phyloP scores from a whole-genome alignment of 2,329 filamentous ascomycete species.

The Fusarium sublunatum region DNA sequence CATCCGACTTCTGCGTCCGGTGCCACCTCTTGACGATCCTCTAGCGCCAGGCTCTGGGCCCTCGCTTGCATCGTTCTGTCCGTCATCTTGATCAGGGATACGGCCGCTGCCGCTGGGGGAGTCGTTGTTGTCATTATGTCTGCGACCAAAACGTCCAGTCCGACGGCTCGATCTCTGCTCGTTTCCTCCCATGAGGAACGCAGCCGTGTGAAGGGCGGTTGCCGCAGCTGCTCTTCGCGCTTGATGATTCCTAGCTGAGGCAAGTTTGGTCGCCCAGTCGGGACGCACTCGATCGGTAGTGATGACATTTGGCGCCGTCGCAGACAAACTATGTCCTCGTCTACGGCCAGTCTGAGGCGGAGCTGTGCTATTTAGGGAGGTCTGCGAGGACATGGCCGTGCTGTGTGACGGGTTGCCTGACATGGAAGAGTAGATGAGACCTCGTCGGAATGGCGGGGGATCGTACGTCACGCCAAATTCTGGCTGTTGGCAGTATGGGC shows the following conservation, averaged over 20 bases:
- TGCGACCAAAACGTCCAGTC: slow-evolving; percentile 66
- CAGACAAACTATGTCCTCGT: slow-evolving; percentile 75
- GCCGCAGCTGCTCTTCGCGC: slow-evolving; percentile 90
- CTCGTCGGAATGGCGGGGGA: slow-evolving; percentile 86
- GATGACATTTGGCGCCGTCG: slow-evolving; percentile 85
- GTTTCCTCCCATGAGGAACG: slow-evolving; percentile 83
- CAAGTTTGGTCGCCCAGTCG: slow-evolving; percentile 92
- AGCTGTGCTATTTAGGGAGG: slow-evolving; percentile 75
- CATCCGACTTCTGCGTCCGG: slow-evolving; percentile 65
- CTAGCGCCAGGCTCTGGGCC: slow-evolving; percentile 41
- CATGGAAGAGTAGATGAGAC: slow-evolving; percentile 73
- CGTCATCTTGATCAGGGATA: slow-evolving; percentile 33
- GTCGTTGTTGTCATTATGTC: slow-evolving; percentile 59
- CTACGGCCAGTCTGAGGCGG: slow-evolving; percentile 57
- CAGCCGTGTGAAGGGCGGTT: slow-evolving; percentile 92
- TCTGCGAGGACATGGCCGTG: slow-evolving; percentile 87
- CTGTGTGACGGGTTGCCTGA: slow-evolving; percentile 55
- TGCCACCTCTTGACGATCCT: slow-evolving; percentile 35
- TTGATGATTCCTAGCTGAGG: slow-evolving; percentile 84
- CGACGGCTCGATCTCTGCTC: slow-evolving; percentile 61
- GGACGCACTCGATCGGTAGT: slow-evolving; percentile 93
- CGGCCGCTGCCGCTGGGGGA: slow-evolving; percentile 47
- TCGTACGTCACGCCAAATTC: slow-evolving; percentile 98
- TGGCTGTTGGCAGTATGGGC: slow-evolving; percentile 93
- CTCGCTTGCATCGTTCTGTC: slow-evolving; percentile 33